These are phyloP conservation scores for Klebsormidium nitens DNA, from an alignment of 139 green algal genomes.

Conservation along the genomic window DNA sequence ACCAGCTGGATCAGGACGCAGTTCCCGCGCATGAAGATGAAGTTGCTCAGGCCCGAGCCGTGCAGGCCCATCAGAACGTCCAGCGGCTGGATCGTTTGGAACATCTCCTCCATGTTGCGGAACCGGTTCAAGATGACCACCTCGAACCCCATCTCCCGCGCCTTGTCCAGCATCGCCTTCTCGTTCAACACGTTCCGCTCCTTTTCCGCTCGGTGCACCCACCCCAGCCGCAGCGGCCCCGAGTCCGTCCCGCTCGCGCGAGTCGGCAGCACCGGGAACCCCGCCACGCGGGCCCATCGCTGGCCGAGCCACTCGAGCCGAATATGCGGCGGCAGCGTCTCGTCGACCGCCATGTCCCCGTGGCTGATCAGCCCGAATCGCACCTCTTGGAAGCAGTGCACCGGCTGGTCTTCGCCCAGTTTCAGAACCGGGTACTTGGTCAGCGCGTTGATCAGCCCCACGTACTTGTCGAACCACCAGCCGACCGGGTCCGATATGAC, in stretches of 20 bases:
- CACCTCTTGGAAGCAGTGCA: conserved; percentile 14
- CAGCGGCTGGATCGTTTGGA: conserved; percentile 7
- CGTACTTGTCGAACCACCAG: conserved; percentile 20
- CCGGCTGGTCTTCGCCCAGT: background rate
- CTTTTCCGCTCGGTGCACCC: too few relatives aligned
- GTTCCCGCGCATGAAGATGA: conserved; percentile 16
- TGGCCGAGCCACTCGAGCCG: too few relatives aligned
- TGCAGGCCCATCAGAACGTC: conserved; percentile 22
- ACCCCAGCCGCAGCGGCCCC: too few relatives aligned
- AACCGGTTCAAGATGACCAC: too few relatives aligned
- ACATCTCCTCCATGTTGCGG: too few relatives aligned
- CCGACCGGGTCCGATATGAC: background rate
- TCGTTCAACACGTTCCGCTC: too few relatives aligned
- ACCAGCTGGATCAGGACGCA: too few relatives aligned
- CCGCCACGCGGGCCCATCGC: too few relatives aligned
- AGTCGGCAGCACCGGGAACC: too few relatives aligned
- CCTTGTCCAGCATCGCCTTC: too few relatives aligned
- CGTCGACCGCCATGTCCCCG: background rate
- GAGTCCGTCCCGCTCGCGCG: too few relatives aligned
- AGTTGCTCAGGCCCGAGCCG: conserved; percentile 17
- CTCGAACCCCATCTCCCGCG: too few relatives aligned
- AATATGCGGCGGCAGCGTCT: conserved; percentile 1
- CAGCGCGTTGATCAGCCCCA: background rate
- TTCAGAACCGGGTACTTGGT: conserved; percentile 7
- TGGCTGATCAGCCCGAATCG: conserved; percentile 3